Percentiles rank a stretch among this genome's conserved stretches.
phyloP scores from a whole-genome alignment of 1,139 yeast genomes.

The Saccharomyces pastorianus region DNA sequence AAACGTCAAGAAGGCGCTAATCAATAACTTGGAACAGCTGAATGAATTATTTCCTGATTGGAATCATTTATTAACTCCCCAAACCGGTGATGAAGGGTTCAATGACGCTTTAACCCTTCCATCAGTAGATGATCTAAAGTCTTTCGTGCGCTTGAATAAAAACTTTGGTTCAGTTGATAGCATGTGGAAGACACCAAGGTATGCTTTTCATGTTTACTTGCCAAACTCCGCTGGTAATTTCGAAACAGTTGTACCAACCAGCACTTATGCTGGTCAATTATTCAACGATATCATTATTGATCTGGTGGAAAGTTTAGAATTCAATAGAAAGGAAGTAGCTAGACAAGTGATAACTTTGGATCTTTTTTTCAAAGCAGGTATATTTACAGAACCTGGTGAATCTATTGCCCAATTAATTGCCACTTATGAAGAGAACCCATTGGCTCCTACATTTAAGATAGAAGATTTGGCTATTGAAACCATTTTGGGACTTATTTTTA shows the following conservation, averaged over 20 bases:
- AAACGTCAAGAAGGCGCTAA: constrained; percentile 39
- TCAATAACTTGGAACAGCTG: constrained; percentile 35
- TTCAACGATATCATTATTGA: constrained; percentile 72
- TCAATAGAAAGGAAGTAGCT: constrained; percentile 81
- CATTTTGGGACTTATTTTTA: constrained; percentile 68
- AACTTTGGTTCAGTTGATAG: constrained; percentile 40
- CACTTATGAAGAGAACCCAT: constrained; percentile 33
- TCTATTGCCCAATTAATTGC: constrained; percentile 62
- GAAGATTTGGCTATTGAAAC: constrained; percentile 88
- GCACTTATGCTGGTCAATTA: constrained; percentile 52
- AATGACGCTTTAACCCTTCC: constrained; percentile 35
- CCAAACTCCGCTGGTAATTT: constrained; percentile 37
- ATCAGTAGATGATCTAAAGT: constrained; percentile 34
- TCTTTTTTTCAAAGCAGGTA: constrained; percentile 56
- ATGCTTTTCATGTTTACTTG: constrained; percentile 58
- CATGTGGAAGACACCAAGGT: constrained; percentile 51
- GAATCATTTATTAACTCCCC: constrained; percentile 21
- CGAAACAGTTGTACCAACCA: constrained; percentile 66
- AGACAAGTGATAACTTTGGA: constrained; percentile 74
- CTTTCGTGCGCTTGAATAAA: constrained; percentile 29
- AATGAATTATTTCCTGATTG: constrained; percentile 30
- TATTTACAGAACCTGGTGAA: constrained; percentile 79
- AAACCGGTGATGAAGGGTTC: constrained; percentile 25
- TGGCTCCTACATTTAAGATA: constrained; percentile 70
- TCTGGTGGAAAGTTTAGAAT: constrained; percentile 70